Evolutionary conservation across 768 basidiomycete genomes (phyloP), one percentile per base, ranked within the genome.

Genomic region (Panellus pusillus): DNA sequence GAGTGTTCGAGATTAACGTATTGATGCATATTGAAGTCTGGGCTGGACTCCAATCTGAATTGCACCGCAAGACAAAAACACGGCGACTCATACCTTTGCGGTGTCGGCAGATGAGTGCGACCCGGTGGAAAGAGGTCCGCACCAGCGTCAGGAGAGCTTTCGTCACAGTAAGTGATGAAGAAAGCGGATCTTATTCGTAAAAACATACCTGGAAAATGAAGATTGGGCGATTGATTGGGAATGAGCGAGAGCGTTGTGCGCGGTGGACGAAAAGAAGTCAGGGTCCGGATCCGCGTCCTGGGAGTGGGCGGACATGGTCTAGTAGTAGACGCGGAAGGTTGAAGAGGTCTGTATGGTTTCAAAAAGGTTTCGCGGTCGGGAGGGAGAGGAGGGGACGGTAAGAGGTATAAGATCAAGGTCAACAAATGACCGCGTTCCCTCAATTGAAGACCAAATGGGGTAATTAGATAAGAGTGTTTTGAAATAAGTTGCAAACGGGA

Each of bases 11-110:
- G 28, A 42, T 50, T 47, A 31, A 66, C 46, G 57, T 70, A 72
- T 37, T 65, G 62, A 20, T 63, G 64, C 55, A 69, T 53, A 24
- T 65, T 35, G 32, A 35, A 69, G 32, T 63, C 65, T 28, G 69
- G 68, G 50, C 71, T 72, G 43, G 11, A 49, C 37, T 20, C 11
- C 13, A 45, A 40, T 9, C 12, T 53, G 43, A 56, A 47, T 9
- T 9, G 17, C 24, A 1, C 29, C 9, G 7, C 6, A 32, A 9
- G 28, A 29, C 24, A 9, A 36, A 31, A 11, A 32, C 1, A 24
- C 13, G 39, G 32, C 4, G 14, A 15, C 17, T 14, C n/a, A 35
- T 24, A 57, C 59, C 55, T 61, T 46, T 61, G 59, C 47, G 59
- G 59, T n/a, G 59, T 61, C 11, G 59, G 59, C 44, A 61, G 40